These are phyloP conservation scores for Lecanoromycetidae sp. DNA, from an alignment of 2,329 filamentous ascomycete species.

Conservation along the genomic window DNA sequence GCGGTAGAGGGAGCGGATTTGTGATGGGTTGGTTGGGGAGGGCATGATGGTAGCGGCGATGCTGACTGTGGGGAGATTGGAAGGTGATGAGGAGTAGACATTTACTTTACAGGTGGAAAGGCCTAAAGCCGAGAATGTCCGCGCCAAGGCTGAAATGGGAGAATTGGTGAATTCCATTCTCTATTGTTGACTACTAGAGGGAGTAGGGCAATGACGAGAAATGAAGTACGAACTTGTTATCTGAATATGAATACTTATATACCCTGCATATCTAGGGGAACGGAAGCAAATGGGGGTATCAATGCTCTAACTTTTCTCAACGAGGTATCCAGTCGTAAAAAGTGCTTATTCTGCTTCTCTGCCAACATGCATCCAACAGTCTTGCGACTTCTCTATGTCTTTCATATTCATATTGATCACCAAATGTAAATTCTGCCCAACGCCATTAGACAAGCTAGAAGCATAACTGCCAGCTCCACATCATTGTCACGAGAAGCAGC, in stretches of 20 bases:
- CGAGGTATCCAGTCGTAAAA: neutral
- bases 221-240: no score
- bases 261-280: neutral
- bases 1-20: neutral
- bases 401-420: neutral
- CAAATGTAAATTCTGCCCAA: neutral
- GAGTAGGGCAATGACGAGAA: no score
- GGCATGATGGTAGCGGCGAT: no score
- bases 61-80: no score
- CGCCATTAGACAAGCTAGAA: neutral
- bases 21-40: neutral
- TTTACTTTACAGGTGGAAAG: no score
- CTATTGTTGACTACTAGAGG: no score
- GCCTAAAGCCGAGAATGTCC: no score
- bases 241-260: neutral
- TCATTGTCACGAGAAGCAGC: constrained; percentile 3
- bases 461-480: neutral
- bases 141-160: no score
- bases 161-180: no score
- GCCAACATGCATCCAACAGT: neutral
- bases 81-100: no score
- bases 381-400: neutral
- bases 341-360: neutral
- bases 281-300: no score
- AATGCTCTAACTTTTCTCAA: neutral